These are phyloP conservation scores for Syzygium syzygioides DNA, from an alignment of 441 rosid species.

Conservation along the genomic window DNA sequence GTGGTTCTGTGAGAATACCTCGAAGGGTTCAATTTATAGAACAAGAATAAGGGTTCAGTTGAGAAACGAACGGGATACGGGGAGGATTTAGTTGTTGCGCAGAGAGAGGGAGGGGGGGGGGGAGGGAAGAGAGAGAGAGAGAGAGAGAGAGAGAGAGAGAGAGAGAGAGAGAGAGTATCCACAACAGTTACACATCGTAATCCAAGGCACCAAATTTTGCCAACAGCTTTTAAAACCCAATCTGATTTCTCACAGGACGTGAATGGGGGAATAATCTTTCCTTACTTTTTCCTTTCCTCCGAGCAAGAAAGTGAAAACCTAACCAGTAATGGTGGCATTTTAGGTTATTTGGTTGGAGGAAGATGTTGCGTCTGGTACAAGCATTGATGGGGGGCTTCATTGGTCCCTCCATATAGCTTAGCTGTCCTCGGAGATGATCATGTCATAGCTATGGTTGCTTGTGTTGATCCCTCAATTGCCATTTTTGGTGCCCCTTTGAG, in stretches of 20 bases:
- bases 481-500: constrained; percentile 19
- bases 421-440: not conserved
- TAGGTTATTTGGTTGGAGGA: constrained; percentile 4
- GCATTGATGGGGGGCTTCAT: constrained; percentile 41
- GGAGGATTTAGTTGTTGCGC: constrained; percentile 26
- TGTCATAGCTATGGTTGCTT: constrained; percentile 24
- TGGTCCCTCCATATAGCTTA: constrained; percentile 14
- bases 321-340: constrained; percentile 24
- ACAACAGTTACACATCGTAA: constrained; percentile 72
- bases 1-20: not conserved
- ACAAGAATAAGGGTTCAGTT: not conserved
- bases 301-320: constrained; percentile 7
- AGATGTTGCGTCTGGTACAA: constrained; percentile 51
- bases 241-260: constrained; percentile 10
- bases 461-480: constrained; percentile 30
- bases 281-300: not conserved
- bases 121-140: constrained; percentile 10
- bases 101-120: constrained; percentile 19
- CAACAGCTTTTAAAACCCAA: constrained; percentile 30
- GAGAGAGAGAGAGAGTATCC: constrained; percentile 21
- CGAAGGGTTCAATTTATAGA: not conserved
- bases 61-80: constrained; percentile 25
- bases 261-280: not conserved
- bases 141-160: constrained; percentile 16
- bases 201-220: constrained; percentile 56